Percentiles rank a stretch among this genome's conserved stretches.
Conservation (phyloP, 345 rosid species). For the Boechera stricta region DNA sequence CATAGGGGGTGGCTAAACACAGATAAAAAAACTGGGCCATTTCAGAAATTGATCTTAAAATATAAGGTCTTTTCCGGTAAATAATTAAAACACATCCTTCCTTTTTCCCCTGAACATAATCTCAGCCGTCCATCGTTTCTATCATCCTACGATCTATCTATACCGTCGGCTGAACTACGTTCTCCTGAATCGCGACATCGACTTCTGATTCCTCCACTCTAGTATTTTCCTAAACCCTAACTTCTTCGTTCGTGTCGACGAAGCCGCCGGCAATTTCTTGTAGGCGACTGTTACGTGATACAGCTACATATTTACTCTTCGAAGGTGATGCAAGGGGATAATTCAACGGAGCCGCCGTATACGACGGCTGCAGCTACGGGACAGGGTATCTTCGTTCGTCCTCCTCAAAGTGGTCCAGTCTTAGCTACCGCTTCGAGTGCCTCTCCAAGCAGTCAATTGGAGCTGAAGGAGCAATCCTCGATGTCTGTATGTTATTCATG, state of each 20-base stretch:
- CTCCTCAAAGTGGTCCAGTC: slow-evolving; percentile 33
- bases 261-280: not conserved
- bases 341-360: slow-evolving; percentile 23
- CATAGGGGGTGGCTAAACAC: not conserved
- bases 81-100: not conserved
- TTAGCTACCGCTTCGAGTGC: slow-evolving; percentile 22
- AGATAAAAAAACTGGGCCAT: not conserved
- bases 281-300: slow-evolving; percentile 7
- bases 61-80: not conserved
- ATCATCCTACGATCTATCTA: slow-evolving; percentile 19
- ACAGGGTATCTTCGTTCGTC: slow-evolving; percentile 9
- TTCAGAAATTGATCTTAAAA: not conserved
- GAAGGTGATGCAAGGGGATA: slow-evolving; percentile 38
- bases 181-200: slow-evolving; percentile 24
- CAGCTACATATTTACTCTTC: not conserved
- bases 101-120: slow-evolving; percentile 15
- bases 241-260: slow-evolving; percentile 21
- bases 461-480: slow-evolving; percentile 36
- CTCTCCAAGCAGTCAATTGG: slow-evolving; percentile 34
- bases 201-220: slow-evolving; percentile 7
- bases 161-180: slow-evolving; percentile 25
- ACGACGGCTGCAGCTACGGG: slow-evolving; percentile 30
- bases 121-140: slow-evolving; percentile 37
- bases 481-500: slow-evolving; percentile 43
- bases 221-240: slow-evolving; percentile 38